These are phyloP conservation scores for Rhododendron griersonianum DNA, from an alignment of 148 eudicot species.

Conservation along the genomic window DNA sequence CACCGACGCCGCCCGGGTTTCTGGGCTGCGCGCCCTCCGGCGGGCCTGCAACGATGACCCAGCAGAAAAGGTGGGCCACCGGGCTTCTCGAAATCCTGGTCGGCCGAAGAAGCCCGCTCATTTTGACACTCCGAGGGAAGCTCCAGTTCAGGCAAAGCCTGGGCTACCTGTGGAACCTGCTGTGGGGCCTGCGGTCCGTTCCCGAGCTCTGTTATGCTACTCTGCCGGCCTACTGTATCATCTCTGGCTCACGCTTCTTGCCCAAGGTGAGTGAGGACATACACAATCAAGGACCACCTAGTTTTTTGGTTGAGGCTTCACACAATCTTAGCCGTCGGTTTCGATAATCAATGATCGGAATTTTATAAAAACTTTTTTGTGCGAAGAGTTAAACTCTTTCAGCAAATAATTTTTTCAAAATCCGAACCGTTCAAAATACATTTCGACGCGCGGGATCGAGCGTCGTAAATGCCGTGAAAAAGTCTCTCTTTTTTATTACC, in stretches of 20 bases:
- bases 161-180: constrained; percentile 18
- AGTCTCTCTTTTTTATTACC: no score
- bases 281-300: not conserved
- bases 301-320: no score
- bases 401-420: no score
- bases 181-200: constrained; percentile 27
- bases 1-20: constrained; percentile 23
- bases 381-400: no score
- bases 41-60: constrained; percentile 23
- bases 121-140: constrained; percentile 3
- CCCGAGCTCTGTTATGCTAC: constrained; percentile 28
- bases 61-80: constrained; percentile 37
- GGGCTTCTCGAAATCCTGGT: constrained; percentile 28
- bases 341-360: no score
- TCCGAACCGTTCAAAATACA: no score
- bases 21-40: constrained; percentile 25
- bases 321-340: no score
- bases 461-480: no score
- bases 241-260: constrained; percentile 23
- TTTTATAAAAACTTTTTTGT: no score
- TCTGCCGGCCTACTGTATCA: constrained; percentile 33
- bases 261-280: constrained; percentile 20
- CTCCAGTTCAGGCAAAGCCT: constrained; percentile 24
- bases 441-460: no score
- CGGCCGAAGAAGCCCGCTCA: constrained; percentile 16